Percentiles rank a stretch among this genome's conserved stretches.
Evolutionary conservation across 805 yeast species (phyloP).

Genomic region (Grigorovia yakushimaensis): DNA sequence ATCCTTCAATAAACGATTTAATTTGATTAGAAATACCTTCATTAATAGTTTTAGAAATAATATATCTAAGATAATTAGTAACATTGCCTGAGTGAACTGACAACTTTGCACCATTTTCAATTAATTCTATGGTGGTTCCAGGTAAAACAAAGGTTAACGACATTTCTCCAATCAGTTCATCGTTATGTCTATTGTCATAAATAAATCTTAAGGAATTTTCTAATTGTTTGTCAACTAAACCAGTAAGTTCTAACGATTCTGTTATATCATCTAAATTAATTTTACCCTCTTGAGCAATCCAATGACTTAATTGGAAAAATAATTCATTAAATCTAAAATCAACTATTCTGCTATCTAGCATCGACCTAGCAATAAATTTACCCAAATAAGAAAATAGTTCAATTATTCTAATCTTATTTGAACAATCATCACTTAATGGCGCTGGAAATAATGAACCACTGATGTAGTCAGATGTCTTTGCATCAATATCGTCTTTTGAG

Average conservation of each 20-base stretch:
- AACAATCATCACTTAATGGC: constrained; percentile 36
- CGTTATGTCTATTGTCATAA: constrained; percentile 32
- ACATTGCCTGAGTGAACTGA: constrained; percentile 45
- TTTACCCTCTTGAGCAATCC: constrained; percentile 5
- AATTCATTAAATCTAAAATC: constrained; percentile 69
- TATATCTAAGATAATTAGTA: constrained; percentile 43
- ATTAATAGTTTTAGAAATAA: constrained; percentile 50
- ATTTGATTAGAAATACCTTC: constrained; percentile 59
- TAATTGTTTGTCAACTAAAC: constrained; percentile 46
- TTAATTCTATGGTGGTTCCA: constrained; percentile 55
- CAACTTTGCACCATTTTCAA: constrained; percentile 44
- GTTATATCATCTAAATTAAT: neutral
- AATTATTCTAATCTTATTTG: constrained; percentile 35
- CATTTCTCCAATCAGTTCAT: constrained; percentile 34
- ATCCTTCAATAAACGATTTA: constrained; percentile 65
- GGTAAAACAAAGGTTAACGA: constrained; percentile 65
- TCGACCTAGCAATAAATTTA: constrained; percentile 73
- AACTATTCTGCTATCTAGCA: constrained; percentile 77
- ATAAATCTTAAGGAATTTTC: constrained; percentile 50
- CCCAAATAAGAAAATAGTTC: constrained; percentile 63
- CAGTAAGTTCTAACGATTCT: constrained; percentile 31
- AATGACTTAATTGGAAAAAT: constrained; percentile 53
- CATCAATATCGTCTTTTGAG: constrained; percentile 12
- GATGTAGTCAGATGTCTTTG: constrained; percentile 14
- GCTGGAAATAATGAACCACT: constrained; percentile 62